These are phyloP conservation scores for Chenopodium suecicum DNA, from an alignment of 148 eudicot species.

Conservation along the genomic window DNA sequence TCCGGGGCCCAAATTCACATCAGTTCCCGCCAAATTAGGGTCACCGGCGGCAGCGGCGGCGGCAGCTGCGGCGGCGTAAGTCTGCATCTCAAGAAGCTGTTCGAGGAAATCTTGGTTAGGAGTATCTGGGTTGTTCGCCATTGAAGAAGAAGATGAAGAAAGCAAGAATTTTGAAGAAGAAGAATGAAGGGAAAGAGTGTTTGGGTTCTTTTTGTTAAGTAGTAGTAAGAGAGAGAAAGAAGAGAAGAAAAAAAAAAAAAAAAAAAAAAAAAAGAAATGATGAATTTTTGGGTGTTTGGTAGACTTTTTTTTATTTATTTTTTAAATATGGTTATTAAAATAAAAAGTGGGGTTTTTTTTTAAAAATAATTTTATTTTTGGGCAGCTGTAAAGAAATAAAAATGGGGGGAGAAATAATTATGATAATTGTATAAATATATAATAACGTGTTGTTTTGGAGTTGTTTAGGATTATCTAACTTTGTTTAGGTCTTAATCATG, in stretches of 20 bases:
- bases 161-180: background rate
- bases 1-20: constrained; percentile 20
- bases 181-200: background rate
- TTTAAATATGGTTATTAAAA: too few species aligned
- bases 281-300: constrained; percentile 16
- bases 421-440: background rate
- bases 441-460: constrained; percentile 14
- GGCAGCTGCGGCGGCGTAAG: constrained; percentile 28
- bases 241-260: background rate
- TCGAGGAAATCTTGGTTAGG: constrained; percentile 52
- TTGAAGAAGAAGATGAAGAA: background rate
- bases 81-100: constrained; percentile 50
- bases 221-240: background rate
- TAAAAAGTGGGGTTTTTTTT: too few species aligned
- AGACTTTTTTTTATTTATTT: background rate
- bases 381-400: constrained; percentile 22
- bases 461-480: constrained; percentile 12
- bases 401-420: background rate
- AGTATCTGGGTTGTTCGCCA: constrained; percentile 49
- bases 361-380: too few species aligned
- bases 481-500: constrained; percentile 5
- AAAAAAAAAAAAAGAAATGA: background rate
- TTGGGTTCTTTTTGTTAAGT: constrained; percentile 10
- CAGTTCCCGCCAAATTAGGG: constrained; percentile 32
- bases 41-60: constrained; percentile 29